Base-by-base conservation (phyloP, 2,329 filamentous ascomycete species). In the Aspergillus costaricaensis region DNA sequence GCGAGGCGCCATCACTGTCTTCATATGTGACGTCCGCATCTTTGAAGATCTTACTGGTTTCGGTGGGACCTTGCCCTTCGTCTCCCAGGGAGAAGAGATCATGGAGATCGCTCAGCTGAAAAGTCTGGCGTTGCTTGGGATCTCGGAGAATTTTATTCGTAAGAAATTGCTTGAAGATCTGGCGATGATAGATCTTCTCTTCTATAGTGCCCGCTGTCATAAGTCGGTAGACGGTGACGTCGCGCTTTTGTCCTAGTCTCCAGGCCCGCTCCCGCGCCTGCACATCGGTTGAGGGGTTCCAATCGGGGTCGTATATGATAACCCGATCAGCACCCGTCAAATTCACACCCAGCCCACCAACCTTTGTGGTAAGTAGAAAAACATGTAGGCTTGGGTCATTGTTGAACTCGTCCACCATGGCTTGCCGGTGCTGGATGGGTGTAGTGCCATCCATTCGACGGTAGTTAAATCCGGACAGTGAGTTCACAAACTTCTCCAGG, bases 191-290 rank as follows among this genome's bases (percentile, higher is more conserved):
- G 30, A 99, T 99, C 80, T 99, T 99, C 76, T 99, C 95, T 73
- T 99, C 95, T 23, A 99, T 99, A 0, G 96, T 99, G 1, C 95
- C 95, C 5, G 94, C 92, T 4, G 92, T 96, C 91, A 99, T 96
- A n/a, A 99, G 83, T 38, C 96, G 90, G 74, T 97, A 99, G 21
- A 99, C 96, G 4, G 92, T 93, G 27, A 99, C 95, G 51, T 96
- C 92, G 57, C 90, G 89, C 76, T 96, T 97, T 78, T 99, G 95
- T 0, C 95, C 95, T 2, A 99, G 80, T 59, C 95, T 88, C 95
- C 95, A 99, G 5, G 96, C 95, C 70, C 95, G 86, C 77, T 99
- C 95, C 51, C 95, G 88, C 15, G 95, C 95, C 78, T 99, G 95
- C 25, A 97, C 83, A 72, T 99, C 95, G 0, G 94, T 98, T 0